Evolutionary conservation across 257 asterid genomes (phyloP), one percentile per base, ranked within the genome.

Genomic region (Gentiana macrophylla): DNA sequence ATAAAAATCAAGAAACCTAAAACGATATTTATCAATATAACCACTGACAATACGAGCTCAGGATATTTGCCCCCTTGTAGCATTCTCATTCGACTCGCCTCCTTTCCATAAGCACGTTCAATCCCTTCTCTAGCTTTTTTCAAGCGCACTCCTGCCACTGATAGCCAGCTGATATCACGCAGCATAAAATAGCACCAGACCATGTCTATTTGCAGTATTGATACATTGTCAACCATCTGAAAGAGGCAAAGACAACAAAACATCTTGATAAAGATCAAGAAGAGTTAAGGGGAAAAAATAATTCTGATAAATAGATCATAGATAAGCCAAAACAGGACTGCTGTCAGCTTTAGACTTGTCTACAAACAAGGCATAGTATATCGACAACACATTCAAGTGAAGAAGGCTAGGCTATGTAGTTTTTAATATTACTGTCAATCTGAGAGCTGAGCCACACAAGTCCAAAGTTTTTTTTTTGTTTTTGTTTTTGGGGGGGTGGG

Each of bases 171-270:
- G 65, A 91, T 87, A 77, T 91, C 98, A 4, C 79, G 87, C 48
- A 91, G 94, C 96, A 87, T 84, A 66, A 87, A 77, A 72, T 83
- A 91, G 79, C 98, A 91, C 98, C 96, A 91, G 53, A 91, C 98
- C 84, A 91, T 84, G 71, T 91, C 96, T 73, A 91, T 81, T 83
- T 91, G 98, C 54, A 87, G 84, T 67, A 91, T 81, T 33, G 96
- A 55, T 43, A 83, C 98, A 54, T 91, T 91, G 67, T 91, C 98
- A 69, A 87, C 81, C 96, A 87, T 81, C 97, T 87, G 79, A 15
- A 62, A 60, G 46, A 41, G 46, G 12, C 62, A 75, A 53, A 69
- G 47, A 67, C 49, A 49, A 51, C 34, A 34, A 38, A 61, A 36
- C 33, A 61, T 52, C 9, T 10, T 9, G 13, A 9, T 15, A 35